Conservation (phyloP, 2,329 filamentous ascomycete species). For the Hypoxylon sp. region DNA sequence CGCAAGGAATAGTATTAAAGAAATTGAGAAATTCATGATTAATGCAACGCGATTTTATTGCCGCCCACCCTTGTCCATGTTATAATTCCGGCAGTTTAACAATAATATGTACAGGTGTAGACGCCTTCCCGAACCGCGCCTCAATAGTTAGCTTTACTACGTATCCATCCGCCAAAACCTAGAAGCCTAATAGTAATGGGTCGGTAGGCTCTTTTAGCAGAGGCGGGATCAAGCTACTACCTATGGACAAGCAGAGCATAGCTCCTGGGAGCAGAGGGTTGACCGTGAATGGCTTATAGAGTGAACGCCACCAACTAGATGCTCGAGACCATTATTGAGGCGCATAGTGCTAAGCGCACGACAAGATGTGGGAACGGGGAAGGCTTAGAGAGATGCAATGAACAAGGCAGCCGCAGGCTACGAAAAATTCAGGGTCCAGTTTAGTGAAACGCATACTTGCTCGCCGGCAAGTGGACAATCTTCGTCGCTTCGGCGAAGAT, state of each 20-base stretch:
- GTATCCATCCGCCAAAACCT: constrained; percentile 22
- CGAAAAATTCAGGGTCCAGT: constrained; percentile 24
- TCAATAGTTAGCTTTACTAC: constrained; percentile 16
- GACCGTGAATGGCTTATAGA: constrained; percentile 27
- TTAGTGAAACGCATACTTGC: constrained; percentile 24
- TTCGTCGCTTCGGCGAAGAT: constrained; percentile 22
- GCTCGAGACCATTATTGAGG: constrained; percentile 41
- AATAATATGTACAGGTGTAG: constrained; percentile 51
- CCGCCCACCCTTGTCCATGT: constrained; percentile 38
- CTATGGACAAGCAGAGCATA: constrained; percentile 18
- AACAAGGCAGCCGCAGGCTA: constrained; percentile 44
- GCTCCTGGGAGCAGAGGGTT: constrained; percentile 2
- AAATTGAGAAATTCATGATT: constrained; percentile 25
- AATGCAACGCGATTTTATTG: constrained; percentile 49
- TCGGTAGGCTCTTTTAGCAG: background rate
- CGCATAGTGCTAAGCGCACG: constrained; percentile 41
- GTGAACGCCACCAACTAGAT: constrained; percentile 43
- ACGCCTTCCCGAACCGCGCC: constrained; percentile 31
- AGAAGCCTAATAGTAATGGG: constrained; percentile 22
- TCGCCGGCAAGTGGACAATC: constrained; percentile 21
- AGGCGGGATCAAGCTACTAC: constrained; percentile 7
- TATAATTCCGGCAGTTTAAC: constrained; percentile 44
- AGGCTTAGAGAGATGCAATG: constrained; percentile 44
- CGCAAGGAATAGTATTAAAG: constrained; percentile 3
- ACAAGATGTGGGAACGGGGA: constrained; percentile 10